Conservation (phyloP, 2,329 filamentous ascomycete species). For the Ascochyta rabiei region DNA sequence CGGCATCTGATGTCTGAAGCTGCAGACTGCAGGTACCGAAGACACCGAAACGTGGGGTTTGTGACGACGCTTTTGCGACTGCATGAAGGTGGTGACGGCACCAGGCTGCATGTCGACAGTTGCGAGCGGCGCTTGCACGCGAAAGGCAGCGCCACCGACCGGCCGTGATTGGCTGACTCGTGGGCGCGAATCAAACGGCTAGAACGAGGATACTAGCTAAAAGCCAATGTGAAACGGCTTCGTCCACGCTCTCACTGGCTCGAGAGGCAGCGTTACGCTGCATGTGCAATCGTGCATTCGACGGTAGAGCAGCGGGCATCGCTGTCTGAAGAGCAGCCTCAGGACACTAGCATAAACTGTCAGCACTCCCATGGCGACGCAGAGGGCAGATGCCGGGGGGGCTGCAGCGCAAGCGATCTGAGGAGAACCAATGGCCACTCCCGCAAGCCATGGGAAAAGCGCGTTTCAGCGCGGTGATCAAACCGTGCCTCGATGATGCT, state of each 20-base stretch:
- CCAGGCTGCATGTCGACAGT: slow-evolving; percentile 26
- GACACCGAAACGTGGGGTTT: slow-evolving; percentile 19
- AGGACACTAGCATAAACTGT: slow-evolving; percentile 1
- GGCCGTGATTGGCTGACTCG: slow-evolving; percentile 38
- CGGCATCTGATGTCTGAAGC: background rate
- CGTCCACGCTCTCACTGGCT: slow-evolving; percentile 34
- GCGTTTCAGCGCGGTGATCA: slow-evolving; percentile 48
- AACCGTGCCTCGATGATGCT: slow-evolving; percentile 43
- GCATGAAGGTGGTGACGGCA: slow-evolving; percentile 41
- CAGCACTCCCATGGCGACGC: background rate
- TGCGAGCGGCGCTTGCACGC: slow-evolving; percentile 39
- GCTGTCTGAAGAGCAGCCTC: slow-evolving; percentile 17
- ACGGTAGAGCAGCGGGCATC: slow-evolving; percentile 12
- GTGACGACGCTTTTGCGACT: slow-evolving; percentile 34
- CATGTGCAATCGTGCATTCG: slow-evolving; percentile 14
- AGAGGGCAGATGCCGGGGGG: background rate
- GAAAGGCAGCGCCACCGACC: slow-evolving; percentile 26
- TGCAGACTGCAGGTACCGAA: slow-evolving; percentile 7
- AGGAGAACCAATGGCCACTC: slow-evolving; percentile 22
- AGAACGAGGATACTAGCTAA: slow-evolving; percentile 34
- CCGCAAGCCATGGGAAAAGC: slow-evolving; percentile 23
- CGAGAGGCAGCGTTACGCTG: slow-evolving; percentile 41
- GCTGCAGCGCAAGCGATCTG: slow-evolving; percentile 10
- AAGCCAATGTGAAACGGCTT: slow-evolving; percentile 46
- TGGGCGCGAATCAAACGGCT: slow-evolving; percentile 29